Conservation (phyloP, 208 protist genomes). For the Crithidia expoeki region DNA sequence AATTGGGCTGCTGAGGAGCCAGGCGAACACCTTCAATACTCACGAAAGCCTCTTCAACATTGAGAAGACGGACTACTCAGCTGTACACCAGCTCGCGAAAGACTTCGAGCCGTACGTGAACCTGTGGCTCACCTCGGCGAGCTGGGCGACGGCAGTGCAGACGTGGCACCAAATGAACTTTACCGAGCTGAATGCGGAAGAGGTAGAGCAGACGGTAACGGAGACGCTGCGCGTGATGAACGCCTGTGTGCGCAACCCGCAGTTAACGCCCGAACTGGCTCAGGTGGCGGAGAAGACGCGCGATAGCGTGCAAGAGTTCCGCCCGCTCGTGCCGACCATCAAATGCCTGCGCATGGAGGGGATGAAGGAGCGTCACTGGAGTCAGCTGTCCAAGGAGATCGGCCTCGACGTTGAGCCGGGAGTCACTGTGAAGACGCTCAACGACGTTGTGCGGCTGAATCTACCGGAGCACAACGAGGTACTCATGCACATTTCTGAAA, state of each 20-base stretch:
- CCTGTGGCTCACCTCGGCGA: conserved; percentile 94
- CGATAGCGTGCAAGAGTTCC: conserved; percentile 95
- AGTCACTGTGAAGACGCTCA: conserved; percentile 88
- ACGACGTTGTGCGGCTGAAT: conserved; percentile 77
- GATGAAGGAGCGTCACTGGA: conserved; percentile 97
- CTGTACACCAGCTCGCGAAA: conserved; percentile 83
- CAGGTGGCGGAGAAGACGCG: conserved; percentile 90
- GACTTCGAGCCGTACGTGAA: conserved; percentile 97
- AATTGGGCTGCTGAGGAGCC: conserved; percentile 83
- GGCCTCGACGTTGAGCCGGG: conserved; percentile 90
- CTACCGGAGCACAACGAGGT: conserved; percentile 85
- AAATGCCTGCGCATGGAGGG: conserved; percentile 95
- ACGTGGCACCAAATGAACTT: conserved; percentile 90
- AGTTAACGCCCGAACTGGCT: conserved; percentile 83
- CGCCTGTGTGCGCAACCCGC: conserved; percentile 79
- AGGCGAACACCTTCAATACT: conserved; percentile 93
- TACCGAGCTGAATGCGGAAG: conserved; percentile 84
- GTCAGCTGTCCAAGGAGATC: conserved; percentile 91
- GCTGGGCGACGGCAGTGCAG: conserved; percentile 82
- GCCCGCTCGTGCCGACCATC: conserved; percentile 95
- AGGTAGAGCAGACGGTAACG: conserved; percentile 89
- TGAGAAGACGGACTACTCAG: conserved; percentile 93
- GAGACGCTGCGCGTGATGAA: conserved; percentile 83
- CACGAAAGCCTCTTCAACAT: conserved; percentile 95
- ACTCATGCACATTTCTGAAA: conserved; percentile 92